Evolutionary conservation across 441 rosid species (phyloP).

Genomic region (Corymbia citriodora): DNA sequence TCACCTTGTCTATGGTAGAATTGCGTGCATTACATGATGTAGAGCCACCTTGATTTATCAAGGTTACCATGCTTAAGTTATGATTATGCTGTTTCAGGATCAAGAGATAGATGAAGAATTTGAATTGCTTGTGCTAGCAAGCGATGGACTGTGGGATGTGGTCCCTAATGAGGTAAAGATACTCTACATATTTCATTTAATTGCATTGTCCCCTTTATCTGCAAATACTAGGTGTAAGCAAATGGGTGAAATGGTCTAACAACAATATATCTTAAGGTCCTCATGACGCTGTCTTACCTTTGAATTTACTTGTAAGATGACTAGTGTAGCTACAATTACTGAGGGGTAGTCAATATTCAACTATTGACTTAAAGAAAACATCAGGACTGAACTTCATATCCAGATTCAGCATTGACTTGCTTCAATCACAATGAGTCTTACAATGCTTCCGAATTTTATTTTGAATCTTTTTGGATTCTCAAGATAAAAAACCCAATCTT

Average conservation of each 20-base stretch:
- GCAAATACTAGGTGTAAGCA: background rate
- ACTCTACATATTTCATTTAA: background rate
- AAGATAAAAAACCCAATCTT: background rate
- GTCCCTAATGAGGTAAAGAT: constrained; percentile 77
- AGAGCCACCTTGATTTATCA: background rate
- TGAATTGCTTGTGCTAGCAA: constrained; percentile 86
- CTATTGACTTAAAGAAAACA: background rate
- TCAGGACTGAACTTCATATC: background rate
- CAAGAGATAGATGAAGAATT: constrained; percentile 63
- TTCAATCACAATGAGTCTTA: background rate
- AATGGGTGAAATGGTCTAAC: background rate
- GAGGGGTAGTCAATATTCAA: background rate
- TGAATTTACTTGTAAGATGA: background rate
- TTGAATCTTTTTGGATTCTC: background rate
- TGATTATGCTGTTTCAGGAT: constrained; percentile 45
- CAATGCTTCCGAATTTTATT: background rate
- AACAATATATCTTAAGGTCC: background rate
- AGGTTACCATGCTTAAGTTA: constrained; percentile 1
- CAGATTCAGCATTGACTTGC: background rate
- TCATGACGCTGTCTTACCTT: background rate
- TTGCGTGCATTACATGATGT: background rate
- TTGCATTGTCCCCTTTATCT: background rate
- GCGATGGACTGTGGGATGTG: constrained; percentile 98
- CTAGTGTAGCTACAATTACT: background rate
- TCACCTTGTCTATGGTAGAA: background rate